A percentile compares a stretch with the other conserved stretches of the same genome.
Conservation (phyloP, 306 rosid genomes). For the Lablab purpureus region DNA sequence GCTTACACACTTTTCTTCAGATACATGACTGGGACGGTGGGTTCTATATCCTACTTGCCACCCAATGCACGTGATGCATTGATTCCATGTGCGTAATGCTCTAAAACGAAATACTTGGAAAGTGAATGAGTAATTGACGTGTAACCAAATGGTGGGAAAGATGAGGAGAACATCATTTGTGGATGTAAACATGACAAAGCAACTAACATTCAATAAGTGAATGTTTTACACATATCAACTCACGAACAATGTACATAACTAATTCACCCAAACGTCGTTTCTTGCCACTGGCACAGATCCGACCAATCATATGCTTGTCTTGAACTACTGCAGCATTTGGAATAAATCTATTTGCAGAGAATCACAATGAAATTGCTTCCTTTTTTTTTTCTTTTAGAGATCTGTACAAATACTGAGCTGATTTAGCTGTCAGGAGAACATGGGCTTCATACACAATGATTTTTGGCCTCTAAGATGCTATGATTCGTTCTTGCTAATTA, state of each 20-base stretch:
- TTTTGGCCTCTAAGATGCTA: conserved; percentile 49
- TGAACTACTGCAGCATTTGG: conserved; percentile 47
- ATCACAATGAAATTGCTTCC: conserved; percentile 3
- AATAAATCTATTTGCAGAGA: conserved; percentile 33
- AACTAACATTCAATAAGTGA: conserved; percentile 34
- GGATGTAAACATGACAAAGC: conserved; percentile 38
- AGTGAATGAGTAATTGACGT: background rate
- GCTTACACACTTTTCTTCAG: background rate
- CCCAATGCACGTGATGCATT: background rate
- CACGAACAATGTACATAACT: conserved; percentile 48
- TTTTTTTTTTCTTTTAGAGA: background rate
- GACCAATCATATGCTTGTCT: conserved; percentile 35
- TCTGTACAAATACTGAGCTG: conserved; percentile 48
- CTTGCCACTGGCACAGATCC: conserved; percentile 36
- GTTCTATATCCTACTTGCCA: background rate
- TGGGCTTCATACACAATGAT: conserved; percentile 41
- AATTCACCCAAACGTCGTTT: conserved; percentile 37
- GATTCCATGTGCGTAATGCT: background rate
- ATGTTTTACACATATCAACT: conserved; percentile 42
- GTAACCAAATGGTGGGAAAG: background rate
- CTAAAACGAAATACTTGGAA: background rate
- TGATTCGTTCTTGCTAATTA: conserved; percentile 72
- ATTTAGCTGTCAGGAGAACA: conserved; percentile 46
- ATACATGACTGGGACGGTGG: background rate
- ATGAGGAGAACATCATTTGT: background rate